Conservation (phyloP, 331 rosid genomes). For the Arachis monticola region DNA sequence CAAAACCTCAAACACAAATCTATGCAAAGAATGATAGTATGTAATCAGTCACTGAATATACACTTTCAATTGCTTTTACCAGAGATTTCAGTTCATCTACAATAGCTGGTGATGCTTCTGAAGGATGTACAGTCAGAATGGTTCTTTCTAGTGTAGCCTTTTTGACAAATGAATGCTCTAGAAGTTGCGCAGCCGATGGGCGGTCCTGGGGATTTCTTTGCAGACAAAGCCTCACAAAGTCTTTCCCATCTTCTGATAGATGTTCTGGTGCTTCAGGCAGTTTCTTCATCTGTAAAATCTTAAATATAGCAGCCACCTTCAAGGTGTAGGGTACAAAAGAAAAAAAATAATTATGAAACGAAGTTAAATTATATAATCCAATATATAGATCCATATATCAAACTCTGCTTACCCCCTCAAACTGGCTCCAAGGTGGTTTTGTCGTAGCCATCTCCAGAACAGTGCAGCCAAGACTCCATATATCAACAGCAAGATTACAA, state of each 20-base stretch:
- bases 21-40: conserved; percentile 7
- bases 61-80: conserved; percentile 49
- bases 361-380: conserved; percentile 32
- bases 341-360: background rate
- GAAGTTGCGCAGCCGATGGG: conserved; percentile 74
- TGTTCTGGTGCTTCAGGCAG: conserved; percentile 77
- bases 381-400: conserved; percentile 26
- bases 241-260: conserved; percentile 80
- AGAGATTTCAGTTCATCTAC: conserved; percentile 63
- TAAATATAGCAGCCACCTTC: conserved; percentile 93
- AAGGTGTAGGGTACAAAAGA: conserved; percentile 29
- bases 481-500: conserved; percentile 84
- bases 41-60: conserved; percentile 21
- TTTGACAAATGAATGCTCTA: conserved; percentile 85
- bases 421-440: conserved; percentile 94
- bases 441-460: conserved; percentile 94
- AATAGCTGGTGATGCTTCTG: conserved; percentile 53
- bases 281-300: conserved; percentile 80
- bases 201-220: conserved; percentile 73
- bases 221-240: conserved; percentile 74
- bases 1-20: conserved; percentile 18
- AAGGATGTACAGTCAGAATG: conserved; percentile 47
- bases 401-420: conserved; percentile 67
- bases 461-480: conserved; percentile 96
- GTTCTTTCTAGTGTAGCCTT: conserved; percentile 67